Evolutionary conservation across 495 filamentous ascomycete species (phyloP), one percentile per base, ranked within the genome.

Genomic region (Choiromyces venosus): DNA sequence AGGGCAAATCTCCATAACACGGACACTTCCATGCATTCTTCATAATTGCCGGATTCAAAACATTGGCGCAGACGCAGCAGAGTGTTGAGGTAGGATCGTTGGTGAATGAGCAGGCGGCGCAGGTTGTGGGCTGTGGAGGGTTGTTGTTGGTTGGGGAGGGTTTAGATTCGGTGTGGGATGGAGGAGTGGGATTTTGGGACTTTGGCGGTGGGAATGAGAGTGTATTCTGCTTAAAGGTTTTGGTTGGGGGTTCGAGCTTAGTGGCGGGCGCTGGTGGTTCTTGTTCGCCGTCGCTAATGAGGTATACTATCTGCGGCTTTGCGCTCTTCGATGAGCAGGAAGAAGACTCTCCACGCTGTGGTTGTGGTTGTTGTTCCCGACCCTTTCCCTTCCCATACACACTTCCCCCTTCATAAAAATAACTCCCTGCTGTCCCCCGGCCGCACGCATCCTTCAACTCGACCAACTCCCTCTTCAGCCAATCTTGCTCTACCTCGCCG

Each of bases 51-150:
- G 84, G 80, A 46, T 88, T 82, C 25, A 93, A 83, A 10, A 92
- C 90, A 74, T 92, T 87, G 37, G 88, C 85, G 74, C 91, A 93
- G 65, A 88, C 86, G 4, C 81, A 79, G 78, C 91, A 93, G 16
- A 86, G 88, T 2, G 87, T 77, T 33, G 86, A 82, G 35, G 72
- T 68, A 0, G 73, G 61, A 14, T 84, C 83, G 79, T 91, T 92
- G 37, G 79, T 79, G 72, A 90, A 86, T 3, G 90, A 90, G 78
- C 91, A 93, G 65, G 90, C 82, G 0, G 86, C 82, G 73, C 91
- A 93, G 14, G 72, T 71, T 36, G 69, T 56, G 37, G 71, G 38
- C 44, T 65, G n/a, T 21, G 67, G 33, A 21, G 37, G 35, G 37
- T 35, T 37, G 35, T 21, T 61, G 39, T 33, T 42, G 66, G 19